Evolutionary conservation across 495 filamentous ascomycete species (phyloP).

Genomic region (Pyrenula aspistea): DNA sequence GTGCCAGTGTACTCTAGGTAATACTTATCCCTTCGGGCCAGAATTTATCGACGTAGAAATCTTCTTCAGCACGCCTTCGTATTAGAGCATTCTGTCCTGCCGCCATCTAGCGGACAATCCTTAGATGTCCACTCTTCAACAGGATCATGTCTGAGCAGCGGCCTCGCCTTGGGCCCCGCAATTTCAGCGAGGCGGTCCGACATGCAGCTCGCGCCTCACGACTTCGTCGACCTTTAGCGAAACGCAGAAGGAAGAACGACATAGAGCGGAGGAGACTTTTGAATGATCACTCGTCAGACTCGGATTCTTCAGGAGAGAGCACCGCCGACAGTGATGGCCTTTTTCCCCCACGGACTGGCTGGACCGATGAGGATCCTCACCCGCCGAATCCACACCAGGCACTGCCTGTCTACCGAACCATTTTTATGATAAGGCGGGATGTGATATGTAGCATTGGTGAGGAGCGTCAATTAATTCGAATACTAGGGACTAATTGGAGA

Average conservation of each 20-base stretch:
- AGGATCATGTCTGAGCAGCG: neutral
- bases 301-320: neutral
- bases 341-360: neutral
- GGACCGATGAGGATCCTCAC: conserved; percentile 1
- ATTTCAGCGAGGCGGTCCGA: neutral
- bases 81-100: too few species aligned
- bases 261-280: neutral
- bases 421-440: conserved; percentile 28
- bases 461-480: too few species aligned
- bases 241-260: neutral
- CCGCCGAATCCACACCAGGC: conserved; percentile 22
- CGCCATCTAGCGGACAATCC: too few species aligned
- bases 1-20: too few species aligned
- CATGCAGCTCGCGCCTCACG: neutral
- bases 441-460: conserved; percentile 21
- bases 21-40: too few species aligned
- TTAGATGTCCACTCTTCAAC: too few species aligned
- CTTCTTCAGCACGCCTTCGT: too few species aligned
- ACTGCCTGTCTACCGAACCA: conserved; percentile 37
- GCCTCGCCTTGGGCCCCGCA: neutral
- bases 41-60: too few species aligned
- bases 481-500: conserved; percentile 12
- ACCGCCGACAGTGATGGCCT: neutral
- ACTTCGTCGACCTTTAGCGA: neutral
- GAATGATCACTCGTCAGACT: neutral